Evolutionary conservation across 2,329 filamentous ascomycete species (phyloP).

Genomic region (Monosporascus ibericus): DNA sequence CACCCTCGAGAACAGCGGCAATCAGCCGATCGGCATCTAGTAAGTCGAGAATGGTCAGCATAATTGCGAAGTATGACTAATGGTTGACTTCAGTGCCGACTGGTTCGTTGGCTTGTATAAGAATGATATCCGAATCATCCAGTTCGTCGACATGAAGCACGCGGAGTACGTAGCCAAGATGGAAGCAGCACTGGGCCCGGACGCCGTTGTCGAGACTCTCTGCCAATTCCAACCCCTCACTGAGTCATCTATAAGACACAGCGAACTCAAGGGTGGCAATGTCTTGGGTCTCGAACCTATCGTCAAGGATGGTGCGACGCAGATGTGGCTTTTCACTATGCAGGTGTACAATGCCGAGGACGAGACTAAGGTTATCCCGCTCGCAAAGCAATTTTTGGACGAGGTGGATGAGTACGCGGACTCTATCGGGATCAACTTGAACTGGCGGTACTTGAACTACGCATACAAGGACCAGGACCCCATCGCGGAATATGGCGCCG

Average conservation of each 20-base stretch:
- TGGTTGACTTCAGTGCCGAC: conserved; percentile 15
- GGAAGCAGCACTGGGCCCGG: conserved; percentile 16
- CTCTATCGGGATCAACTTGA: background rate
- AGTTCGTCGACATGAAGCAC: conserved; percentile 24
- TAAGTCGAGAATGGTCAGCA: conserved; percentile 1
- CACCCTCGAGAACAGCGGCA: conserved; percentile 23
- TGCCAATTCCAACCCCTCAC: conserved; percentile 29
- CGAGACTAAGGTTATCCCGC: conserved; percentile 25
- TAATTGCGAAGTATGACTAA: conserved; percentile 3
- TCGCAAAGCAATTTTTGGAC: conserved; percentile 16
- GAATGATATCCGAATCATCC: conserved; percentile 23
- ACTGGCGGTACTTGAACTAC: conserved; percentile 35
- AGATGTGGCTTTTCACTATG: conserved; percentile 32
- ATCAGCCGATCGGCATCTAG: conserved; percentile 23
- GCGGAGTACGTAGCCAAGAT: conserved; percentile 22
- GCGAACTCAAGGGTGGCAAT: conserved; percentile 21
- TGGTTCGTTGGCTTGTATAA: conserved; percentile 27
- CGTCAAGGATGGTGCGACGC: conserved; percentile 29
- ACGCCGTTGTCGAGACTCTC: conserved; percentile 19
- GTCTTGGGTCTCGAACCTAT: conserved; percentile 26
- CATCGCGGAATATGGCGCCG: conserved; percentile 26
- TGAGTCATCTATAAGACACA: conserved; percentile 19
- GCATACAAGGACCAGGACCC: conserved; percentile 28
- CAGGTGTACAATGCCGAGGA: conserved; percentile 32
- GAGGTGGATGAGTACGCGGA: conserved; percentile 7